Percentiles rank a stretch among this genome's conserved stretches.
Evolutionary conservation across 208 protist species (phyloP).

Genomic region (Wallacemonas sp.): DNA sequence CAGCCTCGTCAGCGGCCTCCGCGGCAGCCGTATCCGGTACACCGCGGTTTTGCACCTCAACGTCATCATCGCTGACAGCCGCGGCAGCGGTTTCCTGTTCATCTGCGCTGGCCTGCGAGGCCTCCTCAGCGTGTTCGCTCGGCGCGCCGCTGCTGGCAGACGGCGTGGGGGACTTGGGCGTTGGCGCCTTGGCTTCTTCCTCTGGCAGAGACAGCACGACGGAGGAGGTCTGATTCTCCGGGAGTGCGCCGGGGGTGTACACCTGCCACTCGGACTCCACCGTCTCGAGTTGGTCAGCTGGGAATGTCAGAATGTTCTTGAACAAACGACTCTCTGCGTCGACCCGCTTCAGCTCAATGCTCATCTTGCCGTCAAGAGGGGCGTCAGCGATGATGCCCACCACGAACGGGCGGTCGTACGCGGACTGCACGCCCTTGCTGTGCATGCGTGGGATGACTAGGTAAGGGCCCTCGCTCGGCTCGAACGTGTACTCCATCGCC

Average conservation of each 20-base stretch:
- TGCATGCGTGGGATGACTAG: conserved; percentile 68
- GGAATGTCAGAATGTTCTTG: conserved; percentile 40
- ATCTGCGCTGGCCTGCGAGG: too few relatives aligned
- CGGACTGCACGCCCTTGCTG: conserved; percentile 39
- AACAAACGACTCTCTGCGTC: conserved; percentile 36
- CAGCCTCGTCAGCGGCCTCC: too few relatives aligned
- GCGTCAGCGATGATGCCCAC: conserved; percentile 36
- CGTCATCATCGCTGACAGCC: conserved; percentile 1
- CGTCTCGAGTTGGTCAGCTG: conserved; percentile 5
- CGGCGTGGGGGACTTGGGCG: not conserved
- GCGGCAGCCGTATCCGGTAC: not conserved
- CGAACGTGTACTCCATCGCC: conserved; percentile 53
- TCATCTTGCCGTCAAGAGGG: conserved; percentile 36
- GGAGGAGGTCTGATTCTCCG: not conserved
- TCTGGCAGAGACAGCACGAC: conserved; percentile 14
- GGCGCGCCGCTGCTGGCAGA: not conserved
- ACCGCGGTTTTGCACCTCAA: not conserved
- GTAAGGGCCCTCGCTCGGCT: conserved; percentile 45
- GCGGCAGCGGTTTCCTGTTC: not conserved
- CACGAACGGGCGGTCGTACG: conserved; percentile 44
- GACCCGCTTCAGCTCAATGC: conserved; percentile 43
- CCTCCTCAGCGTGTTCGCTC: conserved; percentile 1
- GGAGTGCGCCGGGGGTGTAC: conserved; percentile 19
- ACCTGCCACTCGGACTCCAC: conserved; percentile 47
- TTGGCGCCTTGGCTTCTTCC: not conserved